phyloP scores from a whole-genome alignment of 2,329 filamentous ascomycete species.

The Phialemonium atrogriseum region DNA sequence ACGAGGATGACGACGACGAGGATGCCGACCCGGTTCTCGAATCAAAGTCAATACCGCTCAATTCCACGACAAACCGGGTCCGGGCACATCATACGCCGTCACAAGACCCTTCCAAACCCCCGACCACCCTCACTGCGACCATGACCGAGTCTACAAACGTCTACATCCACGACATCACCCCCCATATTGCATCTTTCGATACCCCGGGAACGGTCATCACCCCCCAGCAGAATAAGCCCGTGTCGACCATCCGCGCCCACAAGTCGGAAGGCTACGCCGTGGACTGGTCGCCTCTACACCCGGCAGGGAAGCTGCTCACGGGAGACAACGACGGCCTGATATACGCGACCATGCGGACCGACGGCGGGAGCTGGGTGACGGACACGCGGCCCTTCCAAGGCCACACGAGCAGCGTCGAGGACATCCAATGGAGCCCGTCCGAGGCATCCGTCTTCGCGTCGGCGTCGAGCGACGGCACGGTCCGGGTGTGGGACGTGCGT shows the following conservation, averaged over 20 bases:
- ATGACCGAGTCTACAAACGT: constrained; percentile 89
- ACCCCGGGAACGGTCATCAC: constrained; percentile 74
- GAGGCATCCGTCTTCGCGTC: constrained; percentile 93
- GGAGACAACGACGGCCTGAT: constrained; percentile 89
- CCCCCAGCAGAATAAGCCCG: constrained; percentile 77
- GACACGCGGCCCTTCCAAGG: constrained; percentile 77
- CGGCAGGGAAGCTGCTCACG: constrained; percentile 78
- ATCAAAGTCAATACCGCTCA: constrained; percentile 78
- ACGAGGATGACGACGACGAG: constrained; percentile 66
- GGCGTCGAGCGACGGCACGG: constrained; percentile 84
- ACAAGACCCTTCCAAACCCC: constrained; percentile 60
- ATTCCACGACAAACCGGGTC: constrained; percentile 87
- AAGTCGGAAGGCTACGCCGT: constrained; percentile 90
- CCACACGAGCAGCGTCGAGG: constrained; percentile 80
- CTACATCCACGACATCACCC: constrained; percentile 88
- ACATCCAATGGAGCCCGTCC: constrained; percentile 92
- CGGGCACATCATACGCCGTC: constrained; percentile 74
- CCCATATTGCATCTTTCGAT: constrained; percentile 84
- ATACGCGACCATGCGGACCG: constrained; percentile 76
- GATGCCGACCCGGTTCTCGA: constrained; percentile 84
- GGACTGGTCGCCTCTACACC: constrained; percentile 85
- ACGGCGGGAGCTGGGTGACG: constrained; percentile 83
- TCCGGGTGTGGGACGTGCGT: constrained; percentile 92
- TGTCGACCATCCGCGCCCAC: constrained; percentile 83
- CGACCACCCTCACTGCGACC: constrained; percentile 76